Conservation (phyloP, 1,284 basidiomycete species). For the Apiotrichum veenhuisii region DNA sequence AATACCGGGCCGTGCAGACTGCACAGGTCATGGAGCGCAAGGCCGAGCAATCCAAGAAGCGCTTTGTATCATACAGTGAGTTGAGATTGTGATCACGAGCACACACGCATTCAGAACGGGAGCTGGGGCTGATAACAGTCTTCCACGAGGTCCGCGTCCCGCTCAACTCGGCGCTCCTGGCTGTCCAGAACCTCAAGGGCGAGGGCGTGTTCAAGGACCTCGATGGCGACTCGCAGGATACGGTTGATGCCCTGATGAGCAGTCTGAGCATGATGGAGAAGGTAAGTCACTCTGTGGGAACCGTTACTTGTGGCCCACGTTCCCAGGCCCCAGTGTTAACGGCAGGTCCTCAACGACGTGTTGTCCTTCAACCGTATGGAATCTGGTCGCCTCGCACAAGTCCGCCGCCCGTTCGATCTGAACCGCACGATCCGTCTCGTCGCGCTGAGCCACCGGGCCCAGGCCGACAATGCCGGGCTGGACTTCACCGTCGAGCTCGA, state of each 20-base stretch:
- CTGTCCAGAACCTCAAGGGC: conserved; percentile 40
- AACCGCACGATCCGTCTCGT: conserved; percentile 79
- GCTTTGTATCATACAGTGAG: conserved; percentile 75
- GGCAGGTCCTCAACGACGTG: conserved; percentile 72
- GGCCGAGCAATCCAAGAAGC: conserved; percentile 69
- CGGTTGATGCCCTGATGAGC: conserved; percentile 59
- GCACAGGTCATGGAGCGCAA: conserved; percentile 79
- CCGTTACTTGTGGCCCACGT: too few relatives aligned
- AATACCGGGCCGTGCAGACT: conserved; percentile 67
- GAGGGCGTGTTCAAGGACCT: conserved; percentile 68
- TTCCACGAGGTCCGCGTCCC: conserved; percentile 73
- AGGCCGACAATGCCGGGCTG: conserved; percentile 67
- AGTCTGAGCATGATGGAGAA: conserved; percentile 71
- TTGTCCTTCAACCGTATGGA: conserved; percentile 55
- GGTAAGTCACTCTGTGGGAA: conserved; percentile 11
- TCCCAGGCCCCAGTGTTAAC: neutral
- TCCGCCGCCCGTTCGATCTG: conserved; percentile 67
- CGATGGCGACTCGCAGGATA: conserved; percentile 58
- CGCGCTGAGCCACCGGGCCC: conserved; percentile 69
- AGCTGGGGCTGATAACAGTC: conserved; percentile 22
- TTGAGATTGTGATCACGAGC: conserved; percentile 17
- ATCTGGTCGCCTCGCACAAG: conserved; percentile 42
- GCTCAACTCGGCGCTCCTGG: conserved; percentile 79
- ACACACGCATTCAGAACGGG: too few relatives aligned
- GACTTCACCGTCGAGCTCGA: conserved; percentile 69